These are phyloP conservation scores for Colletotrichum lini DNA, from an alignment of 2,329 filamentous ascomycete species.

Conservation along the genomic window DNA sequence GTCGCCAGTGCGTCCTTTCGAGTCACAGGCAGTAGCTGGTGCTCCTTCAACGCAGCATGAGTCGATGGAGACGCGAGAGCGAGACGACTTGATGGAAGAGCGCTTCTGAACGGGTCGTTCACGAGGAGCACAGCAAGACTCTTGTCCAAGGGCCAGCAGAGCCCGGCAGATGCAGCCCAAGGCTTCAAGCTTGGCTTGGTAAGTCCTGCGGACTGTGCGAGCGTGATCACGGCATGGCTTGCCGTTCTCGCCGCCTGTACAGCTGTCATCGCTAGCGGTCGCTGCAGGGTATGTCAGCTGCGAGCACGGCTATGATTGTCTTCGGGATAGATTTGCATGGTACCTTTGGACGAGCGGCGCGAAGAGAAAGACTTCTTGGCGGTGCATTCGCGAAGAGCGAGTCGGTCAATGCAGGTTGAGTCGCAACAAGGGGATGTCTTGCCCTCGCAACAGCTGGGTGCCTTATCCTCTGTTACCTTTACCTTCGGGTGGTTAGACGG, in stretches of 20 bases:
- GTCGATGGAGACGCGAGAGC: slow-evolving; percentile 46
- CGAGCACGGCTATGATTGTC: too few relatives aligned
- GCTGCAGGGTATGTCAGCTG: slow-evolving; percentile 6
- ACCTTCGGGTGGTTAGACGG: neutral
- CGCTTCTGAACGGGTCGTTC: slow-evolving; percentile 47
- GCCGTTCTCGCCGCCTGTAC: slow-evolving; percentile 42
- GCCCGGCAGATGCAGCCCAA: slow-evolving; percentile 69
- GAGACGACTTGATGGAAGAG: slow-evolving; percentile 44
- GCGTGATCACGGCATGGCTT: slow-evolving; percentile 57
- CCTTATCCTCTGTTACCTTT: neutral
- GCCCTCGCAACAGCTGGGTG: slow-evolving; percentile 58
- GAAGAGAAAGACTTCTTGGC: slow-evolving; percentile 41
- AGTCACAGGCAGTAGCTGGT: neutral
- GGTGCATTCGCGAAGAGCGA: slow-evolving; percentile 60
- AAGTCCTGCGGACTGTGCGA: slow-evolving; percentile 54
- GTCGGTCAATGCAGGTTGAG: slow-evolving; percentile 57
- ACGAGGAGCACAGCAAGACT: slow-evolving; percentile 62
- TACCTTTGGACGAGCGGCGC: neutral
- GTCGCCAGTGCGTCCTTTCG: neutral
- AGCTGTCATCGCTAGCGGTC: slow-evolving; percentile 7
- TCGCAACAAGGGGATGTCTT: slow-evolving; percentile 60
- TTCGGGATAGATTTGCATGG: too few relatives aligned
- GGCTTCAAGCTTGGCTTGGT: slow-evolving; percentile 60
- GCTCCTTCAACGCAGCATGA: slow-evolving; percentile 45
- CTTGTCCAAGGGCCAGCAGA: slow-evolving; percentile 65